These are phyloP conservation scores for Sonneratia alba DNA, from an alignment of 345 rosid genomes.

Conservation along the genomic window DNA sequence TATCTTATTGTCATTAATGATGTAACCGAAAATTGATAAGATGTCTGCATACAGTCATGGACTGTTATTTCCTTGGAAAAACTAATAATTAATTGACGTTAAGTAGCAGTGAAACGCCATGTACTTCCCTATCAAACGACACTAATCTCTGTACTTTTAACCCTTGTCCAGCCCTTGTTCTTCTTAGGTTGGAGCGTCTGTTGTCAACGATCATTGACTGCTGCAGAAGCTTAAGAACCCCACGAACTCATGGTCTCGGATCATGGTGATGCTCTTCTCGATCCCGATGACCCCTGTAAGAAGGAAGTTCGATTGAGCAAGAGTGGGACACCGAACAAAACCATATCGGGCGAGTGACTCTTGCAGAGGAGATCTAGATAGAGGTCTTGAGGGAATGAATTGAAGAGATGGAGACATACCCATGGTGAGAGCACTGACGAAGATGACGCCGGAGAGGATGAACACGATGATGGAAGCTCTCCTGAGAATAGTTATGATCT, in stretches of 20 bases:
- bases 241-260: slow-evolving; percentile 70
- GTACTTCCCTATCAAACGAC: no score
- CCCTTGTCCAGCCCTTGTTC: no score
- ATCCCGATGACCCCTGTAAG: slow-evolving; percentile 58
- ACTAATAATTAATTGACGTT: no score
- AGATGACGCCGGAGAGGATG: slow-evolving; percentile 73
- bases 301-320: not conserved
- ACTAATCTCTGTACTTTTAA: no score
- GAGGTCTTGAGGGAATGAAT: no score
- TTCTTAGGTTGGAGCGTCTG: no score
- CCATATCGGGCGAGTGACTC: not conserved
- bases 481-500: slow-evolving; percentile 33
- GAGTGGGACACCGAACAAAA: not conserved
- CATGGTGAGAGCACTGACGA: slow-evolving; percentile 77
- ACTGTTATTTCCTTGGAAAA: no score
- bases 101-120: no score
- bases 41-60: not conserved
- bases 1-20: no score
- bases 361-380: no score
- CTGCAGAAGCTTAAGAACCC: slow-evolving; percentile 71
- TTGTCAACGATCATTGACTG: slow-evolving; percentile 32
- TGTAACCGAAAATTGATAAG: no score
- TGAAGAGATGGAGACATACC: slow-evolving; percentile 22
- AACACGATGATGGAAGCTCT: slow-evolving; percentile 71
- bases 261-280: slow-evolving; percentile 55